Evolutionary conservation across 75 land plant genomes (phyloP).

Genomic region (Cryptomeria japonica): DNA sequence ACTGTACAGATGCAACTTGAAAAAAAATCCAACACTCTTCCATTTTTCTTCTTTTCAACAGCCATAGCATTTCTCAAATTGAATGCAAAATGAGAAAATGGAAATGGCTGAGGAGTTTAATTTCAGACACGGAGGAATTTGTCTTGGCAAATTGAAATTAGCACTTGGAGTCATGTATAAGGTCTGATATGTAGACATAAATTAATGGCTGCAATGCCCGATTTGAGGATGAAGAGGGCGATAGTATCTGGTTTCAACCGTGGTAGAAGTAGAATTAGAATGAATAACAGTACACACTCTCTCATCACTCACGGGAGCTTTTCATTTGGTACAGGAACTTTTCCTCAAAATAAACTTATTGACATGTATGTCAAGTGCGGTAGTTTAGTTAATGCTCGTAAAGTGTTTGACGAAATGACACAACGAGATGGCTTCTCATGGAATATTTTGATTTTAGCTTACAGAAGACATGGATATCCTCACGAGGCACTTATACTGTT

Average conservation of each 20-base stretch:
- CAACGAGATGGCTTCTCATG: constrained; percentile 22
- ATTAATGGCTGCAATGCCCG: not conserved
- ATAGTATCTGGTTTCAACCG: too few relatives aligned
- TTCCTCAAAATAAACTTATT: not conserved
- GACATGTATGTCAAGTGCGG: constrained; percentile 22
- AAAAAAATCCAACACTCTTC: too few relatives aligned
- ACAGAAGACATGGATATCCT: not conserved
- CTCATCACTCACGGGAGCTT: not conserved
- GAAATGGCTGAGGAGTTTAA: not conserved
- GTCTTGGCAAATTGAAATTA: not conserved
- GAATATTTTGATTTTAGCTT: constrained; percentile 29
- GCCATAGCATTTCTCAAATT: too few relatives aligned
- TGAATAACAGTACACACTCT: not conserved
- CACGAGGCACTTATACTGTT: constrained; percentile 15
- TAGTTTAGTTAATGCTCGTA: constrained; percentile 5
- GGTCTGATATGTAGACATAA: too few relatives aligned
- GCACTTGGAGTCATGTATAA: not conserved
- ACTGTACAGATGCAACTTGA: too few relatives aligned
- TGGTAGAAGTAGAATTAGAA: not conserved
- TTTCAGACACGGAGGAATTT: not conserved
- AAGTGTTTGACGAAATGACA: constrained; percentile 18
- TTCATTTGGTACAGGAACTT: not conserved
- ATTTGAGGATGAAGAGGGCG: not conserved
- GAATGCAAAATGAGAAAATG: not conserved
- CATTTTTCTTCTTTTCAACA: too few relatives aligned